phyloP scores from a whole-genome alignment of 1,284 basidiomycete species.

The Tranzscheliella williamsii region DNA sequence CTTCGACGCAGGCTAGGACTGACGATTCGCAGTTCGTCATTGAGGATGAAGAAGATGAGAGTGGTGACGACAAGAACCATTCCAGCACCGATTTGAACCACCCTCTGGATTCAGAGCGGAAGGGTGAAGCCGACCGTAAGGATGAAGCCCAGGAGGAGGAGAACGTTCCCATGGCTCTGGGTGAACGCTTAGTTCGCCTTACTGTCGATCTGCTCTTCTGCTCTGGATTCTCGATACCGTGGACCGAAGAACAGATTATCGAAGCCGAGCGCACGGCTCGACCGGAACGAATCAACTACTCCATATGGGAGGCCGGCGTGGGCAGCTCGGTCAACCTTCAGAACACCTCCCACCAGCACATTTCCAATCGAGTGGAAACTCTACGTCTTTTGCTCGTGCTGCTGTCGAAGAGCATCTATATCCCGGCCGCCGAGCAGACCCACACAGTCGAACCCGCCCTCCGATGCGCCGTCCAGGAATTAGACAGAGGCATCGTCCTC shows the following conservation, averaged over 20 bases:
- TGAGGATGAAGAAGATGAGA: conserved; percentile 44
- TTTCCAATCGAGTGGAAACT: conserved; percentile 48
- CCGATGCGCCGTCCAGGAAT: conserved; percentile 27
- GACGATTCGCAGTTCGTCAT: conserved; percentile 48
- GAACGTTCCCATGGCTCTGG: conserved; percentile 20
- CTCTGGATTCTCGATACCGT: conserved; percentile 57
- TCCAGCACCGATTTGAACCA: conserved; percentile 6
- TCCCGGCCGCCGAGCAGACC: conserved; percentile 25
- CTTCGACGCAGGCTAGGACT: conserved; percentile 1
- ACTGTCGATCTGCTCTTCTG: conserved; percentile 56
- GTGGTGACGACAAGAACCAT: conserved; percentile 1
- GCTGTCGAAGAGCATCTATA: conserved; percentile 56
- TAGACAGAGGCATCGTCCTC: conserved; percentile 45
- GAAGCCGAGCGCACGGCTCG: not conserved
- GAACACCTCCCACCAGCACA: conserved; percentile 34
- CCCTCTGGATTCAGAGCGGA: conserved; percentile 12
- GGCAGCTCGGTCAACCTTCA: conserved; percentile 50
- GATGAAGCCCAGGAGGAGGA: conserved; percentile 7
- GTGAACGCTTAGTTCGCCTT: conserved; percentile 34
- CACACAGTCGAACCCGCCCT: conserved; percentile 27
- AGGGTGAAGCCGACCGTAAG: not conserved
- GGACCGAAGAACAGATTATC: conserved; percentile 52
- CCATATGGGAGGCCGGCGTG: conserved; percentile 58
- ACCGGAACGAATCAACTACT: conserved; percentile 18
- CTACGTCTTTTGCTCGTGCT: conserved; percentile 52